These are phyloP conservation scores for Cladophialophora immunda DNA, from an alignment of 2,329 filamentous ascomycete genomes.

Conservation along the genomic window DNA sequence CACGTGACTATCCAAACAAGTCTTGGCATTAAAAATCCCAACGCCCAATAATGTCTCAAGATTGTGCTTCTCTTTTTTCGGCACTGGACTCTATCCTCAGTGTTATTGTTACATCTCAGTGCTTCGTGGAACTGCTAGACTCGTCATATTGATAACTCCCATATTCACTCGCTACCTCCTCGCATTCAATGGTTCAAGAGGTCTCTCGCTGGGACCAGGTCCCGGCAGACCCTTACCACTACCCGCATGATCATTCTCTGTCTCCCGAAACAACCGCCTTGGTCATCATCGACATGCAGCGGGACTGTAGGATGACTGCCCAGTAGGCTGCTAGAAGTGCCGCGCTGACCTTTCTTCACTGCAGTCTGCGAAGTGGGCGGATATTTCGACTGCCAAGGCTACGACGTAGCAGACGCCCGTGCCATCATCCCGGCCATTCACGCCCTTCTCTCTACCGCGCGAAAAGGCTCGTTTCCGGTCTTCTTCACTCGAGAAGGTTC, in stretches of 20 bases:
- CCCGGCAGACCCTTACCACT: constrained; percentile 29
- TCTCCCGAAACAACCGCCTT: constrained; percentile 56
- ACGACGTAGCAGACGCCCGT: constrained; percentile 52
- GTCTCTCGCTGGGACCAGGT: constrained; percentile 7
- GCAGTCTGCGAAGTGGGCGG: constrained; percentile 55
- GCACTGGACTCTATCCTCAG: too few relatives aligned
- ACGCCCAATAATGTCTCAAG: too few relatives aligned
- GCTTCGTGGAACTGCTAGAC: too few relatives aligned
- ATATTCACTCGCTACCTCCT: background rate
- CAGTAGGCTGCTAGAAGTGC: background rate
- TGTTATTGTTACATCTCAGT: too few relatives aligned
- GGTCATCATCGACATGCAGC: constrained; percentile 59
- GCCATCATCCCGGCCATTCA: constrained; percentile 53
- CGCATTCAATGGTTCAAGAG: constrained; percentile 6
- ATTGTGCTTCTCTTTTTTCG: too few relatives aligned
- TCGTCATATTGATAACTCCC: too few relatives aligned
- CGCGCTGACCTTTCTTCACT: background rate
- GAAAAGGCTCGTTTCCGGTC: constrained; percentile 50
- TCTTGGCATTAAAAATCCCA: too few relatives aligned
- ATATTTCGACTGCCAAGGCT: constrained; percentile 56
- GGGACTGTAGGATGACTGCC: constrained; percentile 49
- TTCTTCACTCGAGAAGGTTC: constrained; percentile 58
- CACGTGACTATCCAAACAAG: too few relatives aligned
- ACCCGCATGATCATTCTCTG: constrained; percentile 57
- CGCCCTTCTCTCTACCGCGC: constrained; percentile 50